Conservation (phyloP, 441 rosid genomes). For the Biscutella laevigata region DNA sequence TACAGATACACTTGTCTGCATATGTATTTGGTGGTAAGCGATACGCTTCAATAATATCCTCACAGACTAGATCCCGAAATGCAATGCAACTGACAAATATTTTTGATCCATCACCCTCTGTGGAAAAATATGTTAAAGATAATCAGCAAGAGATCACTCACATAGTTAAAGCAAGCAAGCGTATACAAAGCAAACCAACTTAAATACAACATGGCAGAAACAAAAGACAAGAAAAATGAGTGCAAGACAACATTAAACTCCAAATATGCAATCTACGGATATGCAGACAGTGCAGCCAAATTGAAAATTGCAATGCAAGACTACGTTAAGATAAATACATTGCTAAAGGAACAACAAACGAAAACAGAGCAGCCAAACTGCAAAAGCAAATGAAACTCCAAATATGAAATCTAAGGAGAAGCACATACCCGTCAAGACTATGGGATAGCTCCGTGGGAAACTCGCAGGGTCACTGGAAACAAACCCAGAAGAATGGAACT, state of each 20-base stretch:
- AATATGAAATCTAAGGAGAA: background rate
- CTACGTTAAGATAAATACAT: background rate
- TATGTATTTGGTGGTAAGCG: conserved; percentile 66
- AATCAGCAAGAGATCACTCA: conserved; percentile 5
- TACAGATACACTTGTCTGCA: conserved; percentile 92
- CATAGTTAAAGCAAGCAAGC: background rate
- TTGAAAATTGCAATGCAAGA: too few species aligned
- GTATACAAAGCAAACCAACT: conserved; percentile 8
- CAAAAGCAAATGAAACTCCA: conserved; percentile 7
- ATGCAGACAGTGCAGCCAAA: too few species aligned
- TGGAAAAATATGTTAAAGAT: conserved; percentile 13
- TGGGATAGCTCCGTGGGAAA: conserved; percentile 86
- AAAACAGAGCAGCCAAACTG: background rate
- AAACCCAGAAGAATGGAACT: conserved; percentile 60
- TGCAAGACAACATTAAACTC: background rate
- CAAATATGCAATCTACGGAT: too few species aligned
- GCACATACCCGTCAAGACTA: conserved; percentile 73
- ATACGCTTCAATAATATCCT: conserved; percentile 93
- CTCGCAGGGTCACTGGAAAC: conserved; percentile 48
- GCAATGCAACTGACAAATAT: conserved; percentile 92
- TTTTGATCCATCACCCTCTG: conserved; percentile 99
- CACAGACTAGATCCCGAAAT: conserved; percentile 87
- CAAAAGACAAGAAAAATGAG: background rate
- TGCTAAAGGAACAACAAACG: background rate
- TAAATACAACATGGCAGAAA: background rate